These are phyloP conservation scores for Apiotrichum gracile DNA, from an alignment of 1,284 basidiomycete species.

Conservation along the genomic window DNA sequence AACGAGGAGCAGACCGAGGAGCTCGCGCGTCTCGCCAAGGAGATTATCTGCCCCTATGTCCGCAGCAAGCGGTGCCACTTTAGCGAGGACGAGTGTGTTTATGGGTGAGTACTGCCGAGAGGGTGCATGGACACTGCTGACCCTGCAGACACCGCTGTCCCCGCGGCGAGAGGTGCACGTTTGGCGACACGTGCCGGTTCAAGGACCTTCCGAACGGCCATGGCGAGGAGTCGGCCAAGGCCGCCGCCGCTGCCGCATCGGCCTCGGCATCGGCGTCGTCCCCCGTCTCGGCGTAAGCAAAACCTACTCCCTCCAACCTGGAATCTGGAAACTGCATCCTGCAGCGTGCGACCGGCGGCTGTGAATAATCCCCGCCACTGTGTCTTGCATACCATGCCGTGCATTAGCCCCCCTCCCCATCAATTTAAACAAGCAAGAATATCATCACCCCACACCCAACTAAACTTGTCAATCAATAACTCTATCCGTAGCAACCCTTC, in stretches of 20 bases:
- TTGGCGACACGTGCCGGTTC: slow-evolving; percentile 38
- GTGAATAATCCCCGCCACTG: no score
- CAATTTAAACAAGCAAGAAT: no score
- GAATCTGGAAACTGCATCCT: no score
- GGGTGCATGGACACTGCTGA: background rate
- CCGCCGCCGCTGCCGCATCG: background rate
- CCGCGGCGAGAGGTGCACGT: slow-evolving; percentile 26
- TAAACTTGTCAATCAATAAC: no score
- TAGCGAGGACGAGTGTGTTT: slow-evolving; percentile 36
- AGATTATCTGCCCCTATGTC: slow-evolving; percentile 37
- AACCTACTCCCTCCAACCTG: no score
- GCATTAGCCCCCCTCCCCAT: no score
- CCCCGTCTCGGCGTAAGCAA: no score
- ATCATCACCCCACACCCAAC: no score
- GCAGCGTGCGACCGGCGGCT: no score
- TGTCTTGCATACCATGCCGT: no score
- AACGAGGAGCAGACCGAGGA: slow-evolving; percentile 33
- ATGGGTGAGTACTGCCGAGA: slow-evolving; percentile 19
- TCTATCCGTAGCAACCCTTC: slow-evolving; percentile 3
- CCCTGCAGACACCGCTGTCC: slow-evolving; percentile 30
- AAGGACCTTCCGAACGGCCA: slow-evolving; percentile 31
- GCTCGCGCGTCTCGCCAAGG: slow-evolving; percentile 33
- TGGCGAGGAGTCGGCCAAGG: slow-evolving; percentile 19
- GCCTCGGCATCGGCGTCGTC: no score
- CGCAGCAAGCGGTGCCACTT: slow-evolving; percentile 32